Base-by-base conservation (phyloP, 345 rosid genomes). In the Trapa bicornis region DNA sequence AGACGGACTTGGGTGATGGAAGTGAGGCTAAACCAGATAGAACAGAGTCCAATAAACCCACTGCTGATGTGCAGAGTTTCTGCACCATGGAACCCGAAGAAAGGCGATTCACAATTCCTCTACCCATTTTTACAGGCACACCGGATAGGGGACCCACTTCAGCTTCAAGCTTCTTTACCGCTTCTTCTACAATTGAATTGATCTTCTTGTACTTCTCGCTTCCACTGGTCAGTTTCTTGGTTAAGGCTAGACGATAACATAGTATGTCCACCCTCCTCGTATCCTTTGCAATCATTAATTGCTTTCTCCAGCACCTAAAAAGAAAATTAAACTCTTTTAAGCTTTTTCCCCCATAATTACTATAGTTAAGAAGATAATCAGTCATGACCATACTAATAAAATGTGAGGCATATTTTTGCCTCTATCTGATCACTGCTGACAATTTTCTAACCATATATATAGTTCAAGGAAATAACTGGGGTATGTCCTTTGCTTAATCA, bases 281-380 rank as follows among this genome's bases (percentile, higher is more conserved):
- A 68, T 86, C 90, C 62, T 76, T 89, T 0, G 97, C 96, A 39
- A 73, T 75, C 75, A 81, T 72, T 80, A 92, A 65, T 75, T 92
- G 98, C 71, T 92, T 92, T 82, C 85, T 89, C 98, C 94, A 88
- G 79, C 97, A 86, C 74, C 97, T 90, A 72, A 15, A 78, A 52
- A 37, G 53, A 61, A n/a, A 33, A 68, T 45, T 37, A 45, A 29
- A 41, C 38, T 54, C 15, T 38, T 37, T 56, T 47, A 38, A 43
- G 61, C 4, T 45, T 45, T 45, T 45, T 45, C 11, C 13, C 45
- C 8, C 13, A 45, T 45, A 45, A 45, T 7, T 3, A 45, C 13
- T 7, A 11, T 11, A 45, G 48, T 45, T 45, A 11, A 7, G 13
- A 45, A 45, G 48, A 45, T 7, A 45, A 45, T 45, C 48, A 45